phyloP scores from a whole-genome alignment of 805 yeast genomes.

The baker's yeast (Saccharomyces cerevisiae) region DNA sequence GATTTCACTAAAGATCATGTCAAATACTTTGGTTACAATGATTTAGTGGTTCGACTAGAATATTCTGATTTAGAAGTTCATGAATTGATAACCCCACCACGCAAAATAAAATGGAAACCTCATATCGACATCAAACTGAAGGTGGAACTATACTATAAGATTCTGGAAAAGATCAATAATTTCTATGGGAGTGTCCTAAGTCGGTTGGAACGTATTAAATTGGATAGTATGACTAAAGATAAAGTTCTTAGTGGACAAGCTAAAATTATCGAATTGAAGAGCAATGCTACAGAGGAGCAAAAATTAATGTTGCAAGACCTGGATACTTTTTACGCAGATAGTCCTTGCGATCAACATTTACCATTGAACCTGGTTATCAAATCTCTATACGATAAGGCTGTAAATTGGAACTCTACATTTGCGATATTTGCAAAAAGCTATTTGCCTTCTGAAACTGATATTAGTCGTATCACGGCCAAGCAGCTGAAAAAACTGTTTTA shows the following conservation, averaged over 20 bases:
- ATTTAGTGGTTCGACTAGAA: conserved; percentile 70
- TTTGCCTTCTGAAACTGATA: conserved; percentile 88
- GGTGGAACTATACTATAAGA: conserved; percentile 47
- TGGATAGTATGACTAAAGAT: conserved; percentile 63
- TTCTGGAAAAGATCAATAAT: conserved; percentile 42
- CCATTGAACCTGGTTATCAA: conserved; percentile 62
- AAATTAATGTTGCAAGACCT: conserved; percentile 37
- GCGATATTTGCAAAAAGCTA: conserved; percentile 67
- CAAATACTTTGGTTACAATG: conserved; percentile 76
- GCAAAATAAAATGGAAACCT: conserved; percentile 63
- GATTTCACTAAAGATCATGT: conserved; percentile 76
- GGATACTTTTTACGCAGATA: conserved; percentile 43
- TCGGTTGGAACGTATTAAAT: conserved; percentile 66
- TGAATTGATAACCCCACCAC: conserved; percentile 70
- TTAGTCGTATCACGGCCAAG: conserved; percentile 79
- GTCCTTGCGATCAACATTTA: conserved; percentile 58
- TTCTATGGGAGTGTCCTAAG: conserved; percentile 70
- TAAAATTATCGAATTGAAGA: conserved; percentile 50
- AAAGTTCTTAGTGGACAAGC: conserved; percentile 60
- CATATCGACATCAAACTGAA: conserved; percentile 62
- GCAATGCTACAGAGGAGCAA: conserved; percentile 45
- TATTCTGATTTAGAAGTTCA: conserved; percentile 67
- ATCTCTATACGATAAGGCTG: conserved; percentile 70
- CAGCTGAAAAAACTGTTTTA: conserved; percentile 70
- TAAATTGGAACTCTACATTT: conserved; percentile 81